Percentiles rank a stretch among this genome's conserved stretches.
These are phyloP conservation scores for Chrysochromulina parva DNA, from an alignment of 78 protist genomes.

Conservation along the genomic window DNA sequence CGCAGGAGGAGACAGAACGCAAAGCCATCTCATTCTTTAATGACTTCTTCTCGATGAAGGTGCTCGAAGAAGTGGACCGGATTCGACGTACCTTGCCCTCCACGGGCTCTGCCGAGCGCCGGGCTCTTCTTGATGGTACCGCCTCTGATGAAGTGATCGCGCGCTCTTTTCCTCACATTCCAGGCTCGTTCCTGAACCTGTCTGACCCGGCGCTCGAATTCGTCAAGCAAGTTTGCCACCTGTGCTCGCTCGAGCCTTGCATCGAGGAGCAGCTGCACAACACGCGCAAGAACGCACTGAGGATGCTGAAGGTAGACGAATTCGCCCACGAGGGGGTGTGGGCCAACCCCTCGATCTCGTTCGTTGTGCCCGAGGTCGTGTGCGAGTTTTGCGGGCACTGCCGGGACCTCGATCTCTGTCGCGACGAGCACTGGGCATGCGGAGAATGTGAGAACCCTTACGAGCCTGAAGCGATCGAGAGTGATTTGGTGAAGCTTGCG, in stretches of 20 bases:
- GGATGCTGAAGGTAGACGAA: not conserved
- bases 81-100: not conserved
- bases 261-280: not conserved
- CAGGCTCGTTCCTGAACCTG: not conserved
- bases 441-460: not conserved
- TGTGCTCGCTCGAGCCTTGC: not conserved
- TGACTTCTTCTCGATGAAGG: not conserved
- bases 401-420: conserved; percentile 17
- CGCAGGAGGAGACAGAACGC: too few species aligned
- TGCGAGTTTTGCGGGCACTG: not conserved
- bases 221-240: not conserved
- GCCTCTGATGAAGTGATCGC: not conserved
- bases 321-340: not conserved
- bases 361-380: not conserved
- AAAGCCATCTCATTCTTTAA: not conserved
- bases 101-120: not conserved
- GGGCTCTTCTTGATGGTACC: not conserved
- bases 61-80: not conserved
- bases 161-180: not conserved
- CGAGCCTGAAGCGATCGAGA: not conserved
- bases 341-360: not conserved
- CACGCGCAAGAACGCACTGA: not conserved
- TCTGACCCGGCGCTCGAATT: not conserved
- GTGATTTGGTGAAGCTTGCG: not conserved
- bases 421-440: not conserved